These are phyloP conservation scores for Pistacia atlantica DNA, from an alignment of 345 rosid genomes.

Conservation along the genomic window DNA sequence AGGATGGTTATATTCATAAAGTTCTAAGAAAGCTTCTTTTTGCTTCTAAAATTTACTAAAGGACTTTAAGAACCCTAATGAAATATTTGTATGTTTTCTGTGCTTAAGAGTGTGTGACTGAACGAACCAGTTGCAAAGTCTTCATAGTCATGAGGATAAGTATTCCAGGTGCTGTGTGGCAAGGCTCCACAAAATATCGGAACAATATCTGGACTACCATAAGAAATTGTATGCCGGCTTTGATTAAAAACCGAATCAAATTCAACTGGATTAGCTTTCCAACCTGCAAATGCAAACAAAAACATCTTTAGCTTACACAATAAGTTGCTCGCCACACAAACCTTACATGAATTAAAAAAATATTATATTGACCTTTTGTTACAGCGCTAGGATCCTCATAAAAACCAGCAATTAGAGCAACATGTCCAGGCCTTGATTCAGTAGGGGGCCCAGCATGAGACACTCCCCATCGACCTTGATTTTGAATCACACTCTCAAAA, in stretches of 20 bases:
- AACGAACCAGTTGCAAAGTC: slow-evolving; percentile 92
- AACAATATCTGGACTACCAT: slow-evolving; percentile 92
- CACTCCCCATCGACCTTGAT: slow-evolving; percentile 92
- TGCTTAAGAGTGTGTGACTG: background rate
- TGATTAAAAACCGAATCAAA: slow-evolving; percentile 92
- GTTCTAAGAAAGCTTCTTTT: background rate
- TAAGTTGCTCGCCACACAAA: background rate
- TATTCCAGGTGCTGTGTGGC: slow-evolving; percentile 83
- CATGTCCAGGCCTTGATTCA: slow-evolving; percentile 97
- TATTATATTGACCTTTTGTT: slow-evolving; percentile 62
- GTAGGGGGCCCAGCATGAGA: slow-evolving; percentile 99
- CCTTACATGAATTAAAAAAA: background rate
- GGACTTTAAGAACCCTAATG: background rate
- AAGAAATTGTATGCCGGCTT: slow-evolving; percentile 81
- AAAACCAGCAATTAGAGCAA: slow-evolving; percentile 92
- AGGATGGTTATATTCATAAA: background rate
- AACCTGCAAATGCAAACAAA: slow-evolving; percentile 54
- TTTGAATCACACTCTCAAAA: slow-evolving; percentile 78
- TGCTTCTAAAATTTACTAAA: background rate
- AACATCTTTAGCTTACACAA: slow-evolving; percentile 14
- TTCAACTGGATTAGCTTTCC: slow-evolving; percentile 98
- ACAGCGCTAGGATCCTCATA: slow-evolving; percentile 98
- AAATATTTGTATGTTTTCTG: no score
- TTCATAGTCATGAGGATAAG: slow-evolving; percentile 89
- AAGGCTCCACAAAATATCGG: slow-evolving; percentile 91